Conservation (phyloP, 495 filamentous ascomycete species). For the Xylaria scruposa region DNA sequence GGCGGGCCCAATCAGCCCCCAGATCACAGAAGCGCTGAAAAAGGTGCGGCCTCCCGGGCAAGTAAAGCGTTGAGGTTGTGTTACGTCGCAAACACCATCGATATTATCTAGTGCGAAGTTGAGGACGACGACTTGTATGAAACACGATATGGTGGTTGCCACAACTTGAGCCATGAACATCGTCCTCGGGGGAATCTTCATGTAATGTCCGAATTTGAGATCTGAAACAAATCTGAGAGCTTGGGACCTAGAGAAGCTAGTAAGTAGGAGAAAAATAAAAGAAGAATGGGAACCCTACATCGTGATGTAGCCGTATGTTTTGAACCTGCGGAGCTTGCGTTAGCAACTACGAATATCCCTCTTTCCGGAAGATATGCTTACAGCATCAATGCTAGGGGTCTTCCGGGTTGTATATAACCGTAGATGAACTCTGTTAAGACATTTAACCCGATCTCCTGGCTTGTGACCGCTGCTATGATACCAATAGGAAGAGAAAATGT, state of each 20-base stretch:
- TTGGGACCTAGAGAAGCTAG: conserved; percentile 46
- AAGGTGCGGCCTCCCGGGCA: conserved; percentile 73
- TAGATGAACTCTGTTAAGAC: conserved; percentile 75
- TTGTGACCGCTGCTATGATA: conserved; percentile 70
- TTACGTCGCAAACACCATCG: conserved; percentile 63
- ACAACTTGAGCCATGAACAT: conserved; percentile 74
- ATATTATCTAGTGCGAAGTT: conserved; percentile 70
- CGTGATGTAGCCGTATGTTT: conserved; percentile 76
- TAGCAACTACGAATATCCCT: conserved; percentile 5
- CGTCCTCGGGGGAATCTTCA: conserved; percentile 71
- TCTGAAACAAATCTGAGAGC: conserved; percentile 61
- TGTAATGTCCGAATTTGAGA: conserved; percentile 71
- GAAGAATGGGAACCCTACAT: conserved; percentile 48
- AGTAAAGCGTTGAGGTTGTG: conserved; percentile 68
- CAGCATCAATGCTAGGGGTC: conserved; percentile 72
- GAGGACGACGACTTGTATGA: conserved; percentile 70
- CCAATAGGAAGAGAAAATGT: conserved; percentile 61
- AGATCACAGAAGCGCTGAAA: conserved; percentile 72
- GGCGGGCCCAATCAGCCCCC: conserved; percentile 71
- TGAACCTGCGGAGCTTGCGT: conserved; percentile 57
- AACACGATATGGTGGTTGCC: conserved; percentile 68
- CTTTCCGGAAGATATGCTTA: conserved; percentile 30
- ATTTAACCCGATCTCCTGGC: conserved; percentile 72
- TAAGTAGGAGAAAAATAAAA: conserved; percentile 5
- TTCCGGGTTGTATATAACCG: conserved; percentile 72